A percentile compares a stretch with the other conserved stretches of the same genome.
phyloP scores from a whole-genome alignment of 2,329 filamentous ascomycete genomes.

The Xylaria arbuscula region DNA sequence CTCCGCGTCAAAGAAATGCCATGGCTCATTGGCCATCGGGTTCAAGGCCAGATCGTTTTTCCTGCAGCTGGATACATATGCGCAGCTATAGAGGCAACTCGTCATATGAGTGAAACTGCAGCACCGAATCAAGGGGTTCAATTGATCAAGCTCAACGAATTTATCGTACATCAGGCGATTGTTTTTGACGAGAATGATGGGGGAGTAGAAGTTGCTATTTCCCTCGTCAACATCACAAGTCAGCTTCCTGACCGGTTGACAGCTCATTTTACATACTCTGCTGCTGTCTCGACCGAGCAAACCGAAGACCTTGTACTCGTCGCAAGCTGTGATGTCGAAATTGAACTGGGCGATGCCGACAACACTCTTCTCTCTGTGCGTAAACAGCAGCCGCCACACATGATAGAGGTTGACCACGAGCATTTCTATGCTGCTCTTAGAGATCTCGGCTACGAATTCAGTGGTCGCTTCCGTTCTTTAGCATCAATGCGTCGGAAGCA shows the following conservation, averaged over 20 bases:
- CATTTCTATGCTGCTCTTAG: neutral
- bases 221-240: constrained; percentile 11
- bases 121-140: neutral
- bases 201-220: constrained; percentile 30
- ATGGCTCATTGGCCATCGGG: constrained; percentile 36
- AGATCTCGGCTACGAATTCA: neutral
- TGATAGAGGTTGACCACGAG: constrained; percentile 2
- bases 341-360: neutral
- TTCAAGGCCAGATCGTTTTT: constrained; percentile 37
- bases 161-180: constrained; percentile 37
- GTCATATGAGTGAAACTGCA: neutral
- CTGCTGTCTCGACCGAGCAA: neutral
- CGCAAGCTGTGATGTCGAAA: constrained; percentile 3
- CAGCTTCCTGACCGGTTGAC: neutral
- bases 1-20: constrained; percentile 24
- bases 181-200: constrained; percentile 28
- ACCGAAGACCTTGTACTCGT: constrained; percentile 4
- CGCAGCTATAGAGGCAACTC: constrained; percentile 35
- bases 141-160: constrained; percentile 35
- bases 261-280: constrained; percentile 16
- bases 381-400: neutral
- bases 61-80: constrained; percentile 39
- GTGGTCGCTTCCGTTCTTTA: neutral
- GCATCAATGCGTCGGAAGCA: neutral
- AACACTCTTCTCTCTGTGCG: neutral